Evolutionary conservation across 2,329 filamentous ascomycete species (phyloP), one percentile per base, ranked within the genome.

Genomic region (Apiospora aurea): DNA sequence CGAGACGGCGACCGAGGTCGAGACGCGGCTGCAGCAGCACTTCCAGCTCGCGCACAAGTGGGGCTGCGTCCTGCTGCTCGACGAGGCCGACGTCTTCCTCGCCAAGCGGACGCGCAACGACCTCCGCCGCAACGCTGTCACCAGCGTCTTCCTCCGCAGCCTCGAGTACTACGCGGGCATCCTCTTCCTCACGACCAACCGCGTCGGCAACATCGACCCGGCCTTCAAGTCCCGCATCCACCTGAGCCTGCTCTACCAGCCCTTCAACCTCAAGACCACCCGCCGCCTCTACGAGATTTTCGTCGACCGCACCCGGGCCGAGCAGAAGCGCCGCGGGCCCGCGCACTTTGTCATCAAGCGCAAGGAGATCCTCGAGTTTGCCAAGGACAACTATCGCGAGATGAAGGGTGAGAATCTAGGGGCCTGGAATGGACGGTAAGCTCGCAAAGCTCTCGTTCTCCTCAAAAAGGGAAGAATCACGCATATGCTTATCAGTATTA

Each of bases 171-270:
- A 83, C 71, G 76, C 73, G 0, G 82, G 82, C 0, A 79, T 83
- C 44, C 73, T 83, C 2, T 81, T 80, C 70, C 76, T 84, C 5
- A 85, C 83, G 0, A 85, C 83, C 47, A 74, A 80, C 67, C 71
- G 79, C 69, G 57, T 78, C 72, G 74, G 79, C 71, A 57, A 76
- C 72, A 71, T 80, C 73, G 75, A 80, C 70, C 71, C 79, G 64
- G 66, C 74, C 66, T 18, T 79, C 73, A 71, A 77, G 29, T 74
- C 79, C 53, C 71, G 79, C 75, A 71, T 75, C 69, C 74, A 82
- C 70, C 73, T 81, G 5, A 78, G 72, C 38, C 71, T 82, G 0
- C 78, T 80, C 51, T 82, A 82, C 68, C 77, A 69, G 4, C 70
- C 57, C 34, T 70, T 75, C 41, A 29, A 72, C 49, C 61, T 70